Base-by-base conservation (phyloP, 805 yeast genomes). In the Saccharomycopsis fermentans region DNA sequence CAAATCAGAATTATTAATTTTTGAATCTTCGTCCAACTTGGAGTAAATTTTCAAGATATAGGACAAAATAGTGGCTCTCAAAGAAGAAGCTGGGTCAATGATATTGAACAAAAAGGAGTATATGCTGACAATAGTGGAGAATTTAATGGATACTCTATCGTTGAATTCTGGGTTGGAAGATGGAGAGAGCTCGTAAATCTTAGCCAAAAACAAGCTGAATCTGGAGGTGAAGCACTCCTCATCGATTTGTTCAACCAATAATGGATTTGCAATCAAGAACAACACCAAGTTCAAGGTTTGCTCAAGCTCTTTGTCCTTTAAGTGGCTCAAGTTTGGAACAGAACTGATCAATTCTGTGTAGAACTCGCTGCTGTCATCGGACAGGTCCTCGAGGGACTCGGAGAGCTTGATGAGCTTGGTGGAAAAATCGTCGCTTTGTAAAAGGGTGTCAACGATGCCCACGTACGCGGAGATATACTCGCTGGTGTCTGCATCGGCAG, bases 91-190 rank as follows among this genome's bases (percentile, higher is more conserved):
- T 21, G 52, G 29, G 27, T 55, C 53, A 21, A 62, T 52, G 39
- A 59, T 57, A 34, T 62, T 62, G 60, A 62, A 62, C 51, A 57
- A 59, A 32, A 57, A 54, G 17, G 62, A 52, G 21, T 59, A 58
- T 19, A 58, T 37, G 26, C 62, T 59, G 37, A 62, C 52, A 17
- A 62, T 43, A 27, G 55, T 59, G 19, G 62, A 55, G 48, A 62
- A 62, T 29, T 55, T 59, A 51, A 62, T 55, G 14, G 56, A 27
- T 3, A 32, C 21, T 37, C 51, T 59, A 21, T 61, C 61, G 21
- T 58, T 61, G 52, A 59, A 59, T 17, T 34, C 55, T 26, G 58
- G 57, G 39, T 57, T 61, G 11, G 21, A 8, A 11, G 40, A 17
- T 21, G 61, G 62, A 14, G 59, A 57, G 17, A 62, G 19, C 47